Evolutionary conservation across 805 yeast species (phyloP), one percentile per base, ranked within the genome.

Genomic region (Zygotorulaspora chibaensis): DNA sequence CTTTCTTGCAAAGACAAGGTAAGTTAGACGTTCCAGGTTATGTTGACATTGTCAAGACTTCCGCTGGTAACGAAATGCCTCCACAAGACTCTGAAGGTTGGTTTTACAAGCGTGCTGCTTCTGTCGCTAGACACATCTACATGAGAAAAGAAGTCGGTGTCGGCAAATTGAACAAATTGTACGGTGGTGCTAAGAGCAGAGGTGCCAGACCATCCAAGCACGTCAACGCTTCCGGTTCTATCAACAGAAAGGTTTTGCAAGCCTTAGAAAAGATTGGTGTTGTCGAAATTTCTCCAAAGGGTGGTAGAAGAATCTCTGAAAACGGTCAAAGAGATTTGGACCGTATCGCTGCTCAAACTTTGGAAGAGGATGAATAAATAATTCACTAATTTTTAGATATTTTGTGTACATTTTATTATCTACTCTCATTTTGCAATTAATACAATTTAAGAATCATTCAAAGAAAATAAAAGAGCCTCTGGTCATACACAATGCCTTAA

Each of bases 251-350:
- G 78, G 97, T 87, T 64, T 81, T 93, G 70, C 99, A 93, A 80
- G 83, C 98, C 68, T 87, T 93, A 71, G 96, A 90, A 83, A 90
- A 91, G 82, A 85, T 93, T 60, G 98, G 98, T 75, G 88, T 93
- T 65, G 79, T 93, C 66, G 99, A 91, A 80, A 80, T 85, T 73
- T 83, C 96, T 72, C 87, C 89, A 77, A 88, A 87, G 79, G 97
- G 97, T 74, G 99, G 99, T 76, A 93, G 99, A 84, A 88, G 90
- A 78, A 88, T 93, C 83, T 85, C 97, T 58, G 96, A 88, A 74
- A 87, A 89, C 79, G 99, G 99, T 74, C 98, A 91, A 81, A 90
- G 99, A 87, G 99, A 93, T 81, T 86, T 93, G 80, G 99, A 93
- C 81, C 97, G 99, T 84, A 91, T 91, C 75, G 98, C 98, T 72